phyloP scores from a whole-genome alignment of 768 basidiomycete species.

The Lactifluus rugatus region DNA sequence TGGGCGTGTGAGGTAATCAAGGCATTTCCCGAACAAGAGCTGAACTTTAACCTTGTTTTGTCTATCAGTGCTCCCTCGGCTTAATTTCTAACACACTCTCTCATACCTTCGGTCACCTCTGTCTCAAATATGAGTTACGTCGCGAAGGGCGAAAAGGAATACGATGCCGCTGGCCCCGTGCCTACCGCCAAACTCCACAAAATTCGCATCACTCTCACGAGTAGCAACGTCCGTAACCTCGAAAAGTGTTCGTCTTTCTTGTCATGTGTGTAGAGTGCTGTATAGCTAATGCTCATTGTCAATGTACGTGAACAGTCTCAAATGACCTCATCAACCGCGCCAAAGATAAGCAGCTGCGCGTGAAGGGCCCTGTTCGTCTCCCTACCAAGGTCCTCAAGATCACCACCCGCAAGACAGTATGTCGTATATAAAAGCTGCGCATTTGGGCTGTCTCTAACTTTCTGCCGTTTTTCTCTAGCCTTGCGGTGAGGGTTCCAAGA shows the following conservation, averaged over 20 bases:
- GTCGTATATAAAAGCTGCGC: constrained; percentile 24
- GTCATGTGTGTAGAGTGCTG: neutral
- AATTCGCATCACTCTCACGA: constrained; percentile 98
- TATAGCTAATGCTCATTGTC: neutral
- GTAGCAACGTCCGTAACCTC: constrained; percentile 94
- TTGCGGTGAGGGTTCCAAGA: constrained; percentile 99
- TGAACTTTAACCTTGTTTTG: constrained; percentile 13
- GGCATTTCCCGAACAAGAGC: neutral
- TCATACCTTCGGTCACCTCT: constrained; percentile 25
- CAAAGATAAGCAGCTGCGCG: constrained; percentile 98
- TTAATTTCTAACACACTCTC: no score
- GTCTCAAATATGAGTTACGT: constrained; percentile 83
- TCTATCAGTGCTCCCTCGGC: constrained; percentile 4
- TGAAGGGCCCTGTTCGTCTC: constrained; percentile 97
- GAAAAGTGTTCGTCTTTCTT: constrained; percentile 74
- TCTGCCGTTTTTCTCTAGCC: constrained; percentile 41
- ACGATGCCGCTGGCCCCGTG: constrained; percentile 84
- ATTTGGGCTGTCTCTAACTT: neutral
- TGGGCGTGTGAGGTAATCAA: neutral
- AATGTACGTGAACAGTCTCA: constrained; percentile 53
- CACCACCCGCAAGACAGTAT: constrained; percentile 96
- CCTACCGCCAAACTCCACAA: constrained; percentile 93
- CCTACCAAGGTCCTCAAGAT: constrained; percentile 99
- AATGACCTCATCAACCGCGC: constrained; percentile 94
- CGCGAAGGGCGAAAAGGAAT: constrained; percentile 97